Evolutionary conservation across 2,329 filamentous ascomycete genomes (phyloP).

Genomic region (Huntiella savannae): DNA sequence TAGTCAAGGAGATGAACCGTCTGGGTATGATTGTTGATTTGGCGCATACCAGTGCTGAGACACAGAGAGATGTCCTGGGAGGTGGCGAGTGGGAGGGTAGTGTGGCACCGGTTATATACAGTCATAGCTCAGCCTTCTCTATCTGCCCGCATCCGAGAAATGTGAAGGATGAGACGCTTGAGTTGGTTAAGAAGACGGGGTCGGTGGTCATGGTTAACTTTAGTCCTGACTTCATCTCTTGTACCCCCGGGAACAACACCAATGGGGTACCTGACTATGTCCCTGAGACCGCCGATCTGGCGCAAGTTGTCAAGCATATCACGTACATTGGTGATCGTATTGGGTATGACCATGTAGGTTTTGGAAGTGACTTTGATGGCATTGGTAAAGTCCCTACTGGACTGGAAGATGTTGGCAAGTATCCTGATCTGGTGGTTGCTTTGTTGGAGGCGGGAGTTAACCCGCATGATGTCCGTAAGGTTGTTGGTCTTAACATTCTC

Average conservation of each 20-base stretch:
- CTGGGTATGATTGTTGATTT: constrained; percentile 89
- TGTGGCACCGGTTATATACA: constrained; percentile 69
- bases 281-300: constrained; percentile 50
- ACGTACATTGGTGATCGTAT: constrained; percentile 64
- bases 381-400: constrained; percentile 49
- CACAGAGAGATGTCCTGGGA: constrained; percentile 66
- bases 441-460: constrained; percentile 54
- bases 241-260: constrained; percentile 36
- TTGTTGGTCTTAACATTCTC: constrained; percentile 64
- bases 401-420: constrained; percentile 70
- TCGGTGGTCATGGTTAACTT: constrained; percentile 89
- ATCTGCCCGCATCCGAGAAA: constrained; percentile 81
- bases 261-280: constrained; percentile 50
- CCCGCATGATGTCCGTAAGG: constrained; percentile 51
- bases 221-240: constrained; percentile 63
- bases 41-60: constrained; percentile 56
- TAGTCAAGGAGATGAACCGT: constrained; percentile 82
- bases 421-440: constrained; percentile 58
- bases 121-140: constrained; percentile 63
- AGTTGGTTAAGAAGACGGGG: constrained; percentile 52
- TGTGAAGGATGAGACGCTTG: constrained; percentile 66
- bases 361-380: constrained; percentile 82
- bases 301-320: constrained; percentile 64
- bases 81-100: constrained; percentile 48
- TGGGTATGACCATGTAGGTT: constrained; percentile 71